Percentiles rank a stretch among this genome's conserved stretches.
phyloP scores from a whole-genome alignment of 1,284 basidiomycete genomes.

The Boletus semigastroideus region DNA sequence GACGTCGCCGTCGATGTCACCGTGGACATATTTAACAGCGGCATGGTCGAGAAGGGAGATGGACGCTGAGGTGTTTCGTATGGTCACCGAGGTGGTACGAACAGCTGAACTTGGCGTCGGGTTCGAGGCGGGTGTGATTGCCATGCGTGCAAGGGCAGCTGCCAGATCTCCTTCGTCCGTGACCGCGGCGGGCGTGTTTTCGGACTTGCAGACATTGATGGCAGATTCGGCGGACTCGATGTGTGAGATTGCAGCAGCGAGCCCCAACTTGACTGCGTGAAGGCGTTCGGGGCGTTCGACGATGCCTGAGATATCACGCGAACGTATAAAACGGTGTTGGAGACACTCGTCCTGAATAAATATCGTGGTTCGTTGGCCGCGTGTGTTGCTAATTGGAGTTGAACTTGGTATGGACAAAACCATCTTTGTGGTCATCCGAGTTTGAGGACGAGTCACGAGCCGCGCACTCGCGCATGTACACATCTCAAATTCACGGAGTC shows the following conservation, averaged over 20 bases:
- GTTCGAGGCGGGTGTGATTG: constrained; percentile 33
- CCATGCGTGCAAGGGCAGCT: constrained; percentile 54
- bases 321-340: constrained; percentile 78
- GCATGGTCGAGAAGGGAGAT: constrained; percentile 57
- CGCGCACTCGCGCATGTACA: too few species aligned
- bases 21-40: constrained; percentile 74
- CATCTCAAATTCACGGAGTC: too few species aligned
- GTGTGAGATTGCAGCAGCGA: constrained; percentile 74
- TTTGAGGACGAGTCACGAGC: too few species aligned
- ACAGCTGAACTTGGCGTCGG: constrained; percentile 13
- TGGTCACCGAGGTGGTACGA: constrained; percentile 32
- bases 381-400: not conserved
- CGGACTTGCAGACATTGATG: not conserved
- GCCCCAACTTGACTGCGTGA: constrained; percentile 75
- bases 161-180: constrained; percentile 48
- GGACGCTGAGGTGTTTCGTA: constrained; percentile 54
- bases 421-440: too few species aligned
- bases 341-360: constrained; percentile 69
- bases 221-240: constrained; percentile 45
- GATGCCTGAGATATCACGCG: constrained; percentile 67
- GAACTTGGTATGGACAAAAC: not conserved
- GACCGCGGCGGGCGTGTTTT: constrained; percentile 14
- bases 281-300: constrained; percentile 91
- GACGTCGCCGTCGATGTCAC: constrained; percentile 63
- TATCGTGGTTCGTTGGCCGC: constrained; percentile 23